Evolutionary conservation across 495 filamentous ascomycete species (phyloP), one percentile per base, ranked within the genome.

Genomic region (Penicillium ochrochloron): DNA sequence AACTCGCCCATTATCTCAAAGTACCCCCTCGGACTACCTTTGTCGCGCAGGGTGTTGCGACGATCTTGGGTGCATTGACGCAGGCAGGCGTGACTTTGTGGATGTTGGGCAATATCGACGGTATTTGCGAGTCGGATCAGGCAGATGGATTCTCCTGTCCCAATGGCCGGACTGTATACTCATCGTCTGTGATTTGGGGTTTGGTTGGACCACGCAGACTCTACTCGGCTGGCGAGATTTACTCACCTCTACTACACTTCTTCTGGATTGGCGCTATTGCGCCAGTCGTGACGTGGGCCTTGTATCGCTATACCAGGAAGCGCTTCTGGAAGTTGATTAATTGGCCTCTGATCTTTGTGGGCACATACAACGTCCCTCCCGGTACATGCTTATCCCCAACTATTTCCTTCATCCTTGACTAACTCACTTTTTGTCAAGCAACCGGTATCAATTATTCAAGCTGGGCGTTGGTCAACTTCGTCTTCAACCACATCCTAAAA

Each of bases 391-490:
- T 57, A 27, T 19, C 34, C 34, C 21, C 9, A 15, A 19, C n/a
- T 21, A 6, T 19, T 57, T 8, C 3, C 19, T 29, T 21, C 19
- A n/a, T 23, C 41, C 1, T 27, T 52, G 7, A 60, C 25, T 14
- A n/a, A 21, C 14, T 33, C 56, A 17, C 33, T 59, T 3, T 34
- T 17, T 34, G 63, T 42, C 62, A 70, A 62, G 80, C 79, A 5
- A 82, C 79, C n/a, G 79, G 79, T 14, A 83, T 81, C 59, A 83
- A 82, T 62, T 82, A 83, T 58, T 79, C 77, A 51, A 80, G 77
- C 63, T 82, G 79, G 78, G 78, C 78, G 17, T 68, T 83, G 31
- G 79, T 83, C 61, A 80, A 80, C 64, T 73, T 80, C 27, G 57
- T 78, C 59, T 83, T 83, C 73, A 79, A 80, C 62, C 68, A 76